Base-by-base conservation (phyloP, 345 rosid species). In the Populus pruinosa region DNA sequence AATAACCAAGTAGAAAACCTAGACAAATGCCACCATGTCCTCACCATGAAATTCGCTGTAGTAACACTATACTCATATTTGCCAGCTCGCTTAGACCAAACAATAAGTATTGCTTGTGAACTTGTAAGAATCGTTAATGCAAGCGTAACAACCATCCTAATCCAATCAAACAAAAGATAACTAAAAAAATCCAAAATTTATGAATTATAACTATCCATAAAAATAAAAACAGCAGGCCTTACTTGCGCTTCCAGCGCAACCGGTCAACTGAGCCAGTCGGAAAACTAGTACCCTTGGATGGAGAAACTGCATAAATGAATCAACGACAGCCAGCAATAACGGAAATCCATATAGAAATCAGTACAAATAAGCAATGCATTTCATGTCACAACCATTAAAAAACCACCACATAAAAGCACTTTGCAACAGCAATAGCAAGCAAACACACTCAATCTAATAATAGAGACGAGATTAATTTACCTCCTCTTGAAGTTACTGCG, bases 41-140 rank as follows among this genome's bases (percentile, higher is more conserved):
- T 88, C 65, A 93, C 99, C 96, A 92, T 63, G 79, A 96, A 92
- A 83, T 96, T 96, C 12, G 98, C 98, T 16, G 99, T 96, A 23
- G 99, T 93, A 64, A 93, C 97, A 77, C 99, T 96, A 69, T 93
- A 96, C 82, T 96, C 97, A 38, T 96, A 96, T 83, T 92, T 92
- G 72, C 98, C 96, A 72, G 99, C 99, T 87, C 99, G 91, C 82
- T 96, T 96, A 31, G 99, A 96, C 99, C 99, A 96, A 4, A 93
- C 98, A 66, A 96, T 96, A 1, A 96, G 96, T 71, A 93, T 93
- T 3, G 99, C 93, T 89, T 96, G 99, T 14, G 99, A 93, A 82
- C 99, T 96, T 50, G 99, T 93, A 44, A 96, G 91, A 81, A 93
- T 18, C 55, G 97, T 93, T 84, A 96, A 79, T 70, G 98, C 92